A percentile compares a stretch with the other conserved stretches of the same genome.
These are phyloP conservation scores for Sarcomyxa edulis DNA, from an alignment of 768 basidiomycete species.

Conservation along the genomic window DNA sequence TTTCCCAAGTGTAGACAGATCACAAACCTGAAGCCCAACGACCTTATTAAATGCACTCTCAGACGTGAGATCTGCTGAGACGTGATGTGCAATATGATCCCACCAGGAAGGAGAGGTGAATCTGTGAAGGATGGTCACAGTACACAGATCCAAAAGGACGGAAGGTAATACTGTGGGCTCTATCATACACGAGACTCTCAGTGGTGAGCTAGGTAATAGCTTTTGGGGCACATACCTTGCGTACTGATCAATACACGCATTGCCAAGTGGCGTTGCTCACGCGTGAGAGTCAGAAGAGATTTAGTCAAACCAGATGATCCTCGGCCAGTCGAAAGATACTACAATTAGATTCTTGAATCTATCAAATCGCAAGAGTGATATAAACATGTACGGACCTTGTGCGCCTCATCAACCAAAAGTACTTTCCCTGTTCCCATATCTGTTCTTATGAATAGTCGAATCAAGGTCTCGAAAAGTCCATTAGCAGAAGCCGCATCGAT, in stretches of 20 bases:
- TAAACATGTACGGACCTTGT: no score
- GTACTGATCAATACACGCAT: slow-evolving; percentile 75
- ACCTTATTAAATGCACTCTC: slow-evolving; percentile 63
- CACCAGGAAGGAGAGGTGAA: slow-evolving; percentile 78
- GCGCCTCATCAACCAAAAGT: slow-evolving; percentile 68
- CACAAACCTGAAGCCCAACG: slow-evolving; percentile 53
- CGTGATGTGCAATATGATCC: slow-evolving; percentile 62
- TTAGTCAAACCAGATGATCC: slow-evolving; percentile 50
- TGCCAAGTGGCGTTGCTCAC: slow-evolving; percentile 67
- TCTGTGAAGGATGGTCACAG: slow-evolving; percentile 57
- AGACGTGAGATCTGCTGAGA: slow-evolving; percentile 55
- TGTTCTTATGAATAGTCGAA: slow-evolving; percentile 57
- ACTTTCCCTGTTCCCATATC: slow-evolving; percentile 59
- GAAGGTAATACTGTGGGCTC: slow-evolving; percentile 73
- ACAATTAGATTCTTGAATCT: no score
- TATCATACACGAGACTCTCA: slow-evolving; percentile 19
- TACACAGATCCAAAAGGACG: slow-evolving; percentile 61
- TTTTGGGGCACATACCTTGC: slow-evolving; percentile 41
- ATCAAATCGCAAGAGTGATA: slow-evolving; percentile 5
- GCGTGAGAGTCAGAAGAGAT: slow-evolving; percentile 50
- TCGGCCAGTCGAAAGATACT: slow-evolving; percentile 55
- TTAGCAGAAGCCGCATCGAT: slow-evolving; percentile 63
- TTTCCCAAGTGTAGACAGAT: no score
- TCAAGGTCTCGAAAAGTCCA: slow-evolving; percentile 63
- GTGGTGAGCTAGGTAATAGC: background rate